These are phyloP conservation scores for Cordyceps militaris DNA, from an alignment of 2,329 filamentous ascomycete genomes.

Conservation along the genomic window DNA sequence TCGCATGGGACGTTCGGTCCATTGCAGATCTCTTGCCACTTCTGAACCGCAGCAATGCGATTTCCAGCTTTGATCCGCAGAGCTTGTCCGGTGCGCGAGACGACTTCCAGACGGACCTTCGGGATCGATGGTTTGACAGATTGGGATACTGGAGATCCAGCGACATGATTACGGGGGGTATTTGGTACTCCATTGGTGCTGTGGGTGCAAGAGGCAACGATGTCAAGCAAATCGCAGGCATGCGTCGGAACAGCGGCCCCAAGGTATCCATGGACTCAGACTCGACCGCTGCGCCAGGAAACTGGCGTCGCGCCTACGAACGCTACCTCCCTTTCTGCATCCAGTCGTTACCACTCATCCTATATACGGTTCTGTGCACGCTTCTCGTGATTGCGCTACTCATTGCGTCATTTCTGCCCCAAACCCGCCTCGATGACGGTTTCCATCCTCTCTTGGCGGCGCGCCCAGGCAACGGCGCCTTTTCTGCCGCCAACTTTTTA, in stretches of 20 bases:
- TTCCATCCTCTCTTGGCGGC: conserved; percentile 64
- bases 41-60: conserved; percentile 71
- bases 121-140: conserved; percentile 55
- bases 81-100: conserved; percentile 42
- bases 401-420: conserved; percentile 69
- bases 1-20: conserved; percentile 79
- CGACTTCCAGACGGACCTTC: conserved; percentile 47
- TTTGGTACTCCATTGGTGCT: conserved; percentile 73
- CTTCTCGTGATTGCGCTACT: conserved; percentile 64
- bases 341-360: conserved; percentile 55
- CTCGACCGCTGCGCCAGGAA: conserved; percentile 22
- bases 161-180: conserved; percentile 51
- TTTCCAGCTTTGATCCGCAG: conserved; percentile 65
- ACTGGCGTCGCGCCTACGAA: conserved; percentile 31
- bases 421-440: conserved; percentile 57
- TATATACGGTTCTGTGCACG: conserved; percentile 54
- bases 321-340: conserved; percentile 74
- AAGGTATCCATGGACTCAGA: conserved; percentile 26
- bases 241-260: conserved; percentile 24
- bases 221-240: conserved; percentile 18
- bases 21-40: conserved; percentile 75
- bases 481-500: conserved; percentile 81
- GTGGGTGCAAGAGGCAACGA: conserved; percentile 29
- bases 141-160: conserved; percentile 83
- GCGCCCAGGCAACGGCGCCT: conserved; percentile 54